These are phyloP conservation scores for Geotrichum candidum DNA, from an alignment of 1,139 yeast genomes.

Conservation along the genomic window DNA sequence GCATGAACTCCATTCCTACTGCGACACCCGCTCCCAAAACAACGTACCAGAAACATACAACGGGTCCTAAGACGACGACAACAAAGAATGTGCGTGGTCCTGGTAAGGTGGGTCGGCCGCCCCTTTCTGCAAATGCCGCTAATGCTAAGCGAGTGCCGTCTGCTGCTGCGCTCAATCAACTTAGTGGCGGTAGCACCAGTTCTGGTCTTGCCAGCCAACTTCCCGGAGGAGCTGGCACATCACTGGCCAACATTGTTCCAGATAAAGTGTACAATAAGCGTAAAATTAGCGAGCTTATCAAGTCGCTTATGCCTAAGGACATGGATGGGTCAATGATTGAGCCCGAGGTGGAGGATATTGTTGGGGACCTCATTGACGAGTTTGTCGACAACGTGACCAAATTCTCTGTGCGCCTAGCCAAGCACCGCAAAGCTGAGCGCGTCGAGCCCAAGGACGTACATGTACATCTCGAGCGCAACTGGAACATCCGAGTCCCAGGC, in stretches of 20 bases:
- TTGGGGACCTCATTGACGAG: constrained; percentile 91
- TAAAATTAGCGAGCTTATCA: constrained; percentile 77
- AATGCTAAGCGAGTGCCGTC: constrained; percentile 9
- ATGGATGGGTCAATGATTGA: constrained; percentile 51
- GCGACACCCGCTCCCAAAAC: not conserved
- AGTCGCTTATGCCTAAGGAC: constrained; percentile 79
- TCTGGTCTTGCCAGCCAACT: not conserved
- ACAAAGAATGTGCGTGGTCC: constrained; percentile 12
- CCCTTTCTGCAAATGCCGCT: constrained; percentile 7
- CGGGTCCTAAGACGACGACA: not conserved
- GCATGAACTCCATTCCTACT: not conserved
- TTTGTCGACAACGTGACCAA: constrained; percentile 87
- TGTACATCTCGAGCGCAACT: constrained; percentile 84
- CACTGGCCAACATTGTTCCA: constrained; percentile 35
- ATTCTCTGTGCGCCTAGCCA: constrained; percentile 90
- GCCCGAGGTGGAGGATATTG: constrained; percentile 92
- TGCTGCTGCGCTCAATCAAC: not conserved
- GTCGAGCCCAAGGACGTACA: constrained; percentile 87
- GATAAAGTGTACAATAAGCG: constrained; percentile 86
- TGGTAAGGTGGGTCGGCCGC: constrained; percentile 18
- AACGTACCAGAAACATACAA: not conserved
- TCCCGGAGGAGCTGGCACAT: not conserved
- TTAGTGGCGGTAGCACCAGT: not conserved
- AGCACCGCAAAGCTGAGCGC: constrained; percentile 85
- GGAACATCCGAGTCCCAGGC: constrained; percentile 95